Base-by-base conservation (phyloP, 441 rosid species). In the Brassica hybrid region DNA sequence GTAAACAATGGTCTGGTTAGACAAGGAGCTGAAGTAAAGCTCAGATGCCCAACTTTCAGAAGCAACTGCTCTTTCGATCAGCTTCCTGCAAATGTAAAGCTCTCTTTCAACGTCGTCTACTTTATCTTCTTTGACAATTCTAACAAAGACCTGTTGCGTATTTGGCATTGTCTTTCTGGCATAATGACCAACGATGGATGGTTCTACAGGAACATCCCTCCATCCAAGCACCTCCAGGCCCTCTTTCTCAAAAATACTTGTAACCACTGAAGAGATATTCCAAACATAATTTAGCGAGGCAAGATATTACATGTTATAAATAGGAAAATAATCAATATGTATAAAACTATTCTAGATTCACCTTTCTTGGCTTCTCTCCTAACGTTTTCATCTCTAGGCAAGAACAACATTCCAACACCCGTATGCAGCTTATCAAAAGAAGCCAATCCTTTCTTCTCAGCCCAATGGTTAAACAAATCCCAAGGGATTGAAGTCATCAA, bases 161-260 rank as follows among this genome's bases (percentile, higher is more conserved):
- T 86, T 91, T 64, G 99, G 99, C 97, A 96, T 86, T 14, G 99
- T 86, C 86, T 92, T 89, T 85, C 89, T 93, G 48, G 99, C 99
- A 79, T 90, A 88, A 81, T 72, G 92, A 79, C 99, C 99, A 77
- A 96, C 99, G 57, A 94, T 83, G 71, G 97, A 87, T 5, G 85
- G 71, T 82, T 96, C 85, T 73, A 94, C 91, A 80, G 99, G 99
- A 78, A 96, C 99, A 78, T 90, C 78, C 82, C 99, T 90, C 99
- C 99, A 96, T 83, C 97, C 98, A 84, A 96, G 92, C 84, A 96
- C 98, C 91, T 94, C 98, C 63, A 96, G 91, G 63, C 98, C 99
- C 84, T 96, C 99, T 89, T 96, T 95, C 84, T 83, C 84, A 76
- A 96, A 96, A 72, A 80, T 87, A 86, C 85, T 88, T 82, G 84